Conservation (phyloP, 2,329 filamentous ascomycete genomes). For the Geosmithia morbida region DNA sequence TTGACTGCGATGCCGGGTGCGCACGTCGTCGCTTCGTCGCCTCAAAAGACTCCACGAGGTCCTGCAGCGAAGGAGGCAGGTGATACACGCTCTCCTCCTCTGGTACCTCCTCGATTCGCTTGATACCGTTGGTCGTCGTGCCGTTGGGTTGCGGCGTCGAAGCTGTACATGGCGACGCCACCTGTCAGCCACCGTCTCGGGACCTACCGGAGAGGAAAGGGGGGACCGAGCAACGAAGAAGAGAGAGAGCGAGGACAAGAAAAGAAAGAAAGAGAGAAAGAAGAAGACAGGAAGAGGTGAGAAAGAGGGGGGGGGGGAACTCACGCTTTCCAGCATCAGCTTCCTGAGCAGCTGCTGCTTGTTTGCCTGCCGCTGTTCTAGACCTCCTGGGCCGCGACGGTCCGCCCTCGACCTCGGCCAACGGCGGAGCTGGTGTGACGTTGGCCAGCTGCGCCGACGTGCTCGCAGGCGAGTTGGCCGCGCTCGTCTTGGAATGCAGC, state of each 20-base stretch:
- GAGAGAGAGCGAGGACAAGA: no score
- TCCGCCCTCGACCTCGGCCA: background rate
- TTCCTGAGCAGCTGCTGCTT: constrained; percentile 23
- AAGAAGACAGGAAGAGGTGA: no score
- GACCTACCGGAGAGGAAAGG: no score
- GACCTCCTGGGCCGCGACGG: constrained; percentile 21
- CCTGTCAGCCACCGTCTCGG: background rate
- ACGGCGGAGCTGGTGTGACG: constrained; percentile 3
- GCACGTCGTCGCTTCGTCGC: constrained; percentile 57
- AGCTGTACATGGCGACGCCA: constrained; percentile 5
- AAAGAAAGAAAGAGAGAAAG: no score
- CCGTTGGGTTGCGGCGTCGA: constrained; percentile 32
- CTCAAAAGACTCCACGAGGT: constrained; percentile 85
- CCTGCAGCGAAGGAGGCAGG: constrained; percentile 74
- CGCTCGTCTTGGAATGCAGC: constrained; percentile 38
- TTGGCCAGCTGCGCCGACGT: constrained; percentile 29
- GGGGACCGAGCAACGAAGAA: no score
- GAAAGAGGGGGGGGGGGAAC: background rate
- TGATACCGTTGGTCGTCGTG: constrained; percentile 31
- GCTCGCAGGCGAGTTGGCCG: constrained; percentile 37
- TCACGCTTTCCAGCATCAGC: constrained; percentile 3
- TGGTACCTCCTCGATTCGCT: constrained; percentile 22
- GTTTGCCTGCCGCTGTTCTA: constrained; percentile 27
- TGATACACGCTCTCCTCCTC: constrained; percentile 82
- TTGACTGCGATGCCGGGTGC: constrained; percentile 46